Evolutionary conservation across 139 green algal species (phyloP), one percentile per base, ranked within the genome.

Genomic region (Tetradesmus lagerheimii): DNA sequence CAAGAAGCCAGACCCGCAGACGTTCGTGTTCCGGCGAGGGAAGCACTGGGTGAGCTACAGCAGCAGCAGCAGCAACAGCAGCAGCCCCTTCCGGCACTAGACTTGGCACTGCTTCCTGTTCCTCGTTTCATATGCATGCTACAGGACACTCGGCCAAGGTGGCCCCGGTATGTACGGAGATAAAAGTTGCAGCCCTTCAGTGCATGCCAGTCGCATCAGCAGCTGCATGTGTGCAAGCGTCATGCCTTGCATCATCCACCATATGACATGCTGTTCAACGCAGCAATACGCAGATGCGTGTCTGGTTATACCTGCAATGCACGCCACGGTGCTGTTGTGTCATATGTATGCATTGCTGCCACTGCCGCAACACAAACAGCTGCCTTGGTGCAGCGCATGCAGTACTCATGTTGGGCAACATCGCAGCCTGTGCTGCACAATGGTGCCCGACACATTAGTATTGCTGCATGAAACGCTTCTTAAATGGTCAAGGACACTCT

Each of bases 11-110:
- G 92, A 94, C 25, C 96, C 96, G 20, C 93, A 93, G 37, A 97
- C 93, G 0, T 99, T 99, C 90, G 97, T 99, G 15, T 96, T 99
- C 57, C 87, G 94, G 81, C 50, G 81, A 78, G 81, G 81, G 9
- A 87, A 87, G 35, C 50, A 87, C 81, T 87, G 81, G 81, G 81
- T 87, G 53, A 87, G 81, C 39, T 38, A 15, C 35, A 80, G 35
- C 75, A 80, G 34, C 35, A 45, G 75, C 75, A 47, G 34, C 75
- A 47, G 75, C 75, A 80, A 29, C 91, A 25, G 97, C 0, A 97
- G 97, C 47, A 94, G 94, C 90, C 94, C 95, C 38, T 96, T 86
- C 62, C 93, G 95, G 66, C 81, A 47, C 85, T 47, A 4, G 29
- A 71, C 9, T 16, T 12, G 14, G 34, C 20, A 23, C 0, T 23